Evolutionary conservation across 2,329 filamentous ascomycete species (phyloP), one percentile per base, ranked within the genome.

Genomic region (Trichoderma lentiforme): DNA sequence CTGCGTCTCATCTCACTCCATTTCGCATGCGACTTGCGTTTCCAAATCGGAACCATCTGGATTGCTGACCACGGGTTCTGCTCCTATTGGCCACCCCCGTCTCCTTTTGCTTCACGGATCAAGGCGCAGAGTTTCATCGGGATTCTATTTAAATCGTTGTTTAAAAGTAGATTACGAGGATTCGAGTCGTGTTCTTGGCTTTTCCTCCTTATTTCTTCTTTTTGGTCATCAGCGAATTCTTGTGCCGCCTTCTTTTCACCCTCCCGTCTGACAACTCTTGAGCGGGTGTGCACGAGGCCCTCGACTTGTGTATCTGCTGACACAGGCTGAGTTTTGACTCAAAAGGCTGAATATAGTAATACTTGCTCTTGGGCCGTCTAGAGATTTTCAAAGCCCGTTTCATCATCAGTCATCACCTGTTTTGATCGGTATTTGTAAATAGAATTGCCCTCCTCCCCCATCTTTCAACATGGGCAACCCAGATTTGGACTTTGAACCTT

Each of bases 401-500:
- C 11, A 39, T 15, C 51, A 53, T 7, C 62, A 24, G 63, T 12
- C 63, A 26, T 21, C 30, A 8, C 36, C 6, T 18, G 28, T 28
- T 47, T 47, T 21, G 3, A 34, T 14, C 64, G 15, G 12, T 57
- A 67, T n/a, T 26, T 28, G 64, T 56, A 67, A 47, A 56, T 36
- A 36, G n/a, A 3, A 21, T n/a, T 60, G 24, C 21, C 3, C 62
- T 1, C 15, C 5, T 6, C 21, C 21, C 21, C 21, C 8, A 14
- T 11, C 21, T 36, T 12, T 57, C 47, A 56, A 28, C 4, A 14
- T 81, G 76, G 73, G 75, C 56, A 73, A 74, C 66, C 71, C 64
- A 70, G 72, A 75, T 64, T 71, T 68, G 68, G 73, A 77, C 28
- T 74, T 76, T 58, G 76, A 72, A 26, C 75, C 79, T 11, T 77